Percentiles rank a stretch among this genome's conserved stretches.
These are phyloP conservation scores for Euphorbia lathyris DNA, from an alignment of 345 rosid genomes.

Conservation along the genomic window DNA sequence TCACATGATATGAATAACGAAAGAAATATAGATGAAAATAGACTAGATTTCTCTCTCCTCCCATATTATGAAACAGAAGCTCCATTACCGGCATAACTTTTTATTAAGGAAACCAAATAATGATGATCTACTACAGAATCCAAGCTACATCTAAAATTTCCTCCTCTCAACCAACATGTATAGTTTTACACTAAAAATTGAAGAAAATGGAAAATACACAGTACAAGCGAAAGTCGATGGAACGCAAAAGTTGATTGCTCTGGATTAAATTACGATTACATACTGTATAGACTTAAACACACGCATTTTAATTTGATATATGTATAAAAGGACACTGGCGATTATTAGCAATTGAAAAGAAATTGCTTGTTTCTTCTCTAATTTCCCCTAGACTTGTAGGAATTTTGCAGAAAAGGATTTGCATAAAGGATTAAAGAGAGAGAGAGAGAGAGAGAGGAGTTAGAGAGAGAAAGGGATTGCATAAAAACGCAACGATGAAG, in stretches of 20 bases:
- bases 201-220: background rate
- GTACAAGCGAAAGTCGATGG: background rate
- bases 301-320: background rate
- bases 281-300: background rate
- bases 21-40: no score
- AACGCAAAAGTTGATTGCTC: background rate
- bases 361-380: no score
- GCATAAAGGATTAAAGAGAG: no score
- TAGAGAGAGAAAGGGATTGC: no score
- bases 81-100: background rate
- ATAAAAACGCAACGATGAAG: no score
- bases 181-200: background rate
- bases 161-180: background rate
- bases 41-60: background rate
- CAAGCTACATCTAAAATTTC: background rate
- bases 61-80: background rate
- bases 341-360: no score
- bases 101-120: background rate
- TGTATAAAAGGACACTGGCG: constrained; percentile 28
- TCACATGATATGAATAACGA: background rate
- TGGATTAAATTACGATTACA: background rate
- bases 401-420: no score
- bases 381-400: no score
- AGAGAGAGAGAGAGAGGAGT: no score
- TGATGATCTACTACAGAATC: background rate